Evolutionary conservation across 2,329 filamentous ascomycete genomes (phyloP).

Genomic region (Emergomyces orientalis): DNA sequence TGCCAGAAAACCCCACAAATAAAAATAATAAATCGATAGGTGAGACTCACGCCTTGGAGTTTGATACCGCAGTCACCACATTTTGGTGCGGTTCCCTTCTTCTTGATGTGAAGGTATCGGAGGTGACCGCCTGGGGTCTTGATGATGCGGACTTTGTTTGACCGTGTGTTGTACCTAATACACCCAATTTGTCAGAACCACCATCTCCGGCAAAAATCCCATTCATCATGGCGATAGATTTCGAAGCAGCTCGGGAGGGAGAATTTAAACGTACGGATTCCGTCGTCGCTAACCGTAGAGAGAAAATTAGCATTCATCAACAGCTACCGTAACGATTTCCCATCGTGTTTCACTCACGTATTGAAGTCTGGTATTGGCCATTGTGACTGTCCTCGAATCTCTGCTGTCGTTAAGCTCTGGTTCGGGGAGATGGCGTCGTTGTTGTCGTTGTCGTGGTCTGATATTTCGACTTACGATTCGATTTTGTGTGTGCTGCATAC

Average conservation of each 20-base stretch:
- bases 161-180: slow-evolving; percentile 88
- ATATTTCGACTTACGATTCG: slow-evolving; percentile 31
- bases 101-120: slow-evolving; percentile 98
- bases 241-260: slow-evolving; percentile 6
- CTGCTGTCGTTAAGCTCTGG: slow-evolving; percentile 28
- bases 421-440: slow-evolving; percentile 34
- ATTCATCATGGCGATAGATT: not conserved
- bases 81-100: slow-evolving; percentile 96
- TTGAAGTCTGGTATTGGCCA: slow-evolving; percentile 46
- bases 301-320: slow-evolving; percentile 22
- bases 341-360: slow-evolving; percentile 30
- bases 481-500: slow-evolving; percentile 39
- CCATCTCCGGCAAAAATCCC: not conserved
- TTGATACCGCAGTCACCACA: slow-evolving; percentile 98
- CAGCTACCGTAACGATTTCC: not conserved
- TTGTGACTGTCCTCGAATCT: slow-evolving; percentile 41
- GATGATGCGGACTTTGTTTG: slow-evolving; percentile 91
- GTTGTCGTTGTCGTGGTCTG: slow-evolving; percentile 37
- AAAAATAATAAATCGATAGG: slow-evolving; percentile 15
- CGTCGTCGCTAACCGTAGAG: slow-evolving; percentile 55
- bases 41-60: slow-evolving; percentile 83
- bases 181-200: slow-evolving; percentile 6
- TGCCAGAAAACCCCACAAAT: not conserved
- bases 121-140: slow-evolving; percentile 96
- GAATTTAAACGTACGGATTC: slow-evolving; percentile 58